Conservation (phyloP, 2,329 filamentous ascomycete species). For the Trichoderma semiorbis region DNA sequence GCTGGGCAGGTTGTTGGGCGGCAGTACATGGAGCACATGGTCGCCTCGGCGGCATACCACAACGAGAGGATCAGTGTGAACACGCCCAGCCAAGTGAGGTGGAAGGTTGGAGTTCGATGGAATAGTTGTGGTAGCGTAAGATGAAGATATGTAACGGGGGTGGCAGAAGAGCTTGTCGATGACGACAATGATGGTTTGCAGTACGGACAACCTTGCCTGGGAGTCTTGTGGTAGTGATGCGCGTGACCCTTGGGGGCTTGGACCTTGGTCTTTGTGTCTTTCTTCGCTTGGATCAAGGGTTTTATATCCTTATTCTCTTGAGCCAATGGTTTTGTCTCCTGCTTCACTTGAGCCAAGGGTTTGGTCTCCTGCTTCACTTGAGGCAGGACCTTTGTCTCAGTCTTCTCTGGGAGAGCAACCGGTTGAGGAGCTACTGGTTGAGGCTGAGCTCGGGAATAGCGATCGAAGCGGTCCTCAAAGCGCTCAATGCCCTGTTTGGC, state of each 20-base stretch:
- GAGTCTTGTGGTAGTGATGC: constrained; percentile 3
- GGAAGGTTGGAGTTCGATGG: constrained; percentile 40
- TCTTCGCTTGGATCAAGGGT: constrained; percentile 13
- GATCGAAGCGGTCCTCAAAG: constrained; percentile 51
- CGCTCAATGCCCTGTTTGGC: constrained; percentile 58
- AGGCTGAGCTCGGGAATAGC: constrained; percentile 42
- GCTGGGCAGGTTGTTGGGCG: constrained; percentile 48
- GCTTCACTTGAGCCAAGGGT: neutral
- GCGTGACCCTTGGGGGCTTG: constrained; percentile 19
- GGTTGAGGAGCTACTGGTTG: too few relatives aligned
- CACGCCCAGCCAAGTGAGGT: constrained; percentile 48
- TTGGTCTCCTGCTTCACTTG: neutral
- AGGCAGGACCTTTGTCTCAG: neutral
- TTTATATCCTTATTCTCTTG: neutral
- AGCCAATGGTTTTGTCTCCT: neutral
- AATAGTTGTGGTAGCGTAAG: constrained; percentile 49
- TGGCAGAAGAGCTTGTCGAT: constrained; percentile 8
- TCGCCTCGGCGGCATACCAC: constrained; percentile 55
- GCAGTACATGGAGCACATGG: constrained; percentile 53
- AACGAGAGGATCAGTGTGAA: constrained; percentile 40
- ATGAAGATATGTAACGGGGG: constrained; percentile 36
- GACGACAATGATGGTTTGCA: constrained; percentile 18
- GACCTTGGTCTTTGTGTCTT: neutral
- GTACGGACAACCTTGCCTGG: constrained; percentile 17
- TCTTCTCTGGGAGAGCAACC: neutral